Conservation (phyloP, 805 yeast genomes). For the Teunomyces stri region DNA sequence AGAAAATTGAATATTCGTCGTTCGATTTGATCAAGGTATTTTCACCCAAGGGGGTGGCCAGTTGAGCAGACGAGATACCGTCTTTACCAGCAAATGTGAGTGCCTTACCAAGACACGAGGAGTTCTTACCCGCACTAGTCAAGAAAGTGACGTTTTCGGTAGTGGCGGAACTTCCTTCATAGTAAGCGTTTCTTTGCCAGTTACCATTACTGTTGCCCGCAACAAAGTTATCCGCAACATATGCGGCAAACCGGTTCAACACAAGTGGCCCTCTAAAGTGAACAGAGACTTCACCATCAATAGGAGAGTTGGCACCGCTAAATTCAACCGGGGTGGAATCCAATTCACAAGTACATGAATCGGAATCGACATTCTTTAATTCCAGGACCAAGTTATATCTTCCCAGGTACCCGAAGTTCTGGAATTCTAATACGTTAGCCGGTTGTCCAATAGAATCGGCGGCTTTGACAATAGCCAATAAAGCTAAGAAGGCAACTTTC, state of each 20-base stretch:
- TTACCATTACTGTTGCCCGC: slow-evolving; percentile 35
- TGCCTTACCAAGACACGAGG: slow-evolving; percentile 68
- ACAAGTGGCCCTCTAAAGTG: slow-evolving; percentile 77
- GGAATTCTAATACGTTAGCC: slow-evolving; percentile 43
- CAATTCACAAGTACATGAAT: slow-evolving; percentile 47
- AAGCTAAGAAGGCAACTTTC: background rate
- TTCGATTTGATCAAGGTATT: slow-evolving; percentile 53
- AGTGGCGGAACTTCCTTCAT: slow-evolving; percentile 46
- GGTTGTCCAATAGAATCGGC: background rate
- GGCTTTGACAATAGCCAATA: slow-evolving; percentile 1
- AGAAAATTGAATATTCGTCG: slow-evolving; percentile 58
- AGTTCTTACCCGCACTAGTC: slow-evolving; percentile 57
- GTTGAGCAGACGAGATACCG: slow-evolving; percentile 49
- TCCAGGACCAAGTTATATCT: slow-evolving; percentile 46
- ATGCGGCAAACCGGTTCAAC: slow-evolving; percentile 60
- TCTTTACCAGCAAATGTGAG: slow-evolving; percentile 58
- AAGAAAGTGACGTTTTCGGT: slow-evolving; percentile 67
- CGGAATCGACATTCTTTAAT: slow-evolving; percentile 40
- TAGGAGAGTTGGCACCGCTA: slow-evolving; percentile 62
- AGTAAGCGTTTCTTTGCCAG: slow-evolving; percentile 63
- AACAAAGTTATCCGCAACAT: slow-evolving; percentile 44
- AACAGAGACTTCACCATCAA: slow-evolving; percentile 67
- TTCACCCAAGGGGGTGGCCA: slow-evolving; percentile 47
- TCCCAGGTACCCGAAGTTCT: slow-evolving; percentile 57
- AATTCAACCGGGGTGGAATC: slow-evolving; percentile 38